These are phyloP conservation scores for Endotrypanum monterogeii DNA, from an alignment of 208 protist genomes.

Conservation along the genomic window DNA sequence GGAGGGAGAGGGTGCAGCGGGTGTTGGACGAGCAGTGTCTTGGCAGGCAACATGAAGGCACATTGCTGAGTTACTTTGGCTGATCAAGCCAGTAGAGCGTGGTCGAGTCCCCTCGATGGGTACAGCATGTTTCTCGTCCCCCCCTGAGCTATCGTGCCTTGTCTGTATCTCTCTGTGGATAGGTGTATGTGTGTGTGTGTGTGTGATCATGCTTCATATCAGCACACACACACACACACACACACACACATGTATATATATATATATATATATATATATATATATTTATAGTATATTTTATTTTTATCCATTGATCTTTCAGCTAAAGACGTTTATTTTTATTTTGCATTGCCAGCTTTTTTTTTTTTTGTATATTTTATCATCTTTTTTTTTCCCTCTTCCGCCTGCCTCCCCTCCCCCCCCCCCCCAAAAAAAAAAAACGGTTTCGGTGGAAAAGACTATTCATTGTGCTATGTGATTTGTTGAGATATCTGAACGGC, in stretches of 20 bases:
- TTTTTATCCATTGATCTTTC: no score
- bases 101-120: background rate
- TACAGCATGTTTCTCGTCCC: background rate
- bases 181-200: background rate
- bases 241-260: no score
- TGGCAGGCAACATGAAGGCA: no score
- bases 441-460: background rate
- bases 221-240: no score
- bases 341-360: no score
- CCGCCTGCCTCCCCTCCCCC: background rate
- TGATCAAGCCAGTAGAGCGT: no score
- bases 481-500: background rate
- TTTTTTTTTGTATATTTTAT: background rate
- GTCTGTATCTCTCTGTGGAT: background rate
- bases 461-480: background rate
- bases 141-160: background rate
- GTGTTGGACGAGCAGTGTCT: background rate
- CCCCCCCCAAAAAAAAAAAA: no score
- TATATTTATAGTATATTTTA: no score
- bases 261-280: no score
- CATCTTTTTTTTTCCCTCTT: background rate
- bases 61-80: no score
- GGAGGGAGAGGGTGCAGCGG: background rate
- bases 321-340: no score
- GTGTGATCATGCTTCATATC: background rate